Conservation (phyloP, 2,329 filamentous ascomycete species). For the Fusarium liriodendri region DNA sequence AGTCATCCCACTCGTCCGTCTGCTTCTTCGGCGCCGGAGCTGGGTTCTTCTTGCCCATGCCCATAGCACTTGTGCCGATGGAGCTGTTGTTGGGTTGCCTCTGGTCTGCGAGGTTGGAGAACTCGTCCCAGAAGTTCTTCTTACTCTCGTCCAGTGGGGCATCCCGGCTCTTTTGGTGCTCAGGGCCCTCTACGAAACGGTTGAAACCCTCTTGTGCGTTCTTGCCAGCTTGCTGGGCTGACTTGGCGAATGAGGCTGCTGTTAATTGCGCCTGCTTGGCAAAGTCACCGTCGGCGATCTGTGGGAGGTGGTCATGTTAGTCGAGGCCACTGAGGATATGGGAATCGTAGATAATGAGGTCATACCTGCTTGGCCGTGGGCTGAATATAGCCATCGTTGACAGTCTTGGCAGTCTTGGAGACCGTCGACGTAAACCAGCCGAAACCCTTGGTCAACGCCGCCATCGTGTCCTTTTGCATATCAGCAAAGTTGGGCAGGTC, state of each 20-base stretch:
- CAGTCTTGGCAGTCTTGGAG: slow-evolving; percentile 88
- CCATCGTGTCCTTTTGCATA: slow-evolving; percentile 90
- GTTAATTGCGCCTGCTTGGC: slow-evolving; percentile 73
- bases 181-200: slow-evolving; percentile 85
- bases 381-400: slow-evolving; percentile 92
- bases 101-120: slow-evolving; percentile 76
- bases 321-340: slow-evolving; percentile 8
- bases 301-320: slow-evolving; percentile 37
- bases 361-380: slow-evolving; percentile 88
- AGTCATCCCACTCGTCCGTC: slow-evolving; percentile 74
- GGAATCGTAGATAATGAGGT: not conserved
- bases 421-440: slow-evolving; percentile 94
- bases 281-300: slow-evolving; percentile 85
- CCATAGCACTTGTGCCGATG: slow-evolving; percentile 71
- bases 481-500: slow-evolving; percentile 81
- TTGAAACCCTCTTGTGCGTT: slow-evolving; percentile 83
- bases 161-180: slow-evolving; percentile 49
- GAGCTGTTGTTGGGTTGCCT: slow-evolving; percentile 58
- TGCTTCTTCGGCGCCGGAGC: slow-evolving; percentile 54
- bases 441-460: slow-evolving; percentile 89
- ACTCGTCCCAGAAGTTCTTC: slow-evolving; percentile 93
- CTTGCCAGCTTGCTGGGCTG: slow-evolving; percentile 76
- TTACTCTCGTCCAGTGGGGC: slow-evolving; percentile 70
- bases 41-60: slow-evolving; percentile 58
- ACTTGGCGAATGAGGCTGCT: slow-evolving; percentile 73